Conservation (phyloP, 2,329 filamentous ascomycete species). For the Chaetoscypha palmicola region DNA sequence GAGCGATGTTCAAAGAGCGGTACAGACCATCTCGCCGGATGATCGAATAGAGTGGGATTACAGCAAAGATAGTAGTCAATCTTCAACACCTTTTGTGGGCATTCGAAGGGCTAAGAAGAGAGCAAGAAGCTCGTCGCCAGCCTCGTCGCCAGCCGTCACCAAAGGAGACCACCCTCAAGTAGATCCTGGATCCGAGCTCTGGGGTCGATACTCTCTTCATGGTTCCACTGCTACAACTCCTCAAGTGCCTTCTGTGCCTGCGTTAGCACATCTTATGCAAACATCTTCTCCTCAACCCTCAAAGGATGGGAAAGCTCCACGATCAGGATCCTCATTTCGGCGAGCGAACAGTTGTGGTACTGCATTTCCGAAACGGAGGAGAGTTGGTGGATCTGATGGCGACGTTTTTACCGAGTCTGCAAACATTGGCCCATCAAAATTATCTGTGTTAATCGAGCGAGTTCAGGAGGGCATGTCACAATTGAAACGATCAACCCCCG, state of each 20-base stretch:
- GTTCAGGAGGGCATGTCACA: constrained; percentile 46
- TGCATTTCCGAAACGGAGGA: constrained; percentile 66
- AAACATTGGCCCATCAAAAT: constrained; percentile 47
- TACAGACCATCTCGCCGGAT: constrained; percentile 49
- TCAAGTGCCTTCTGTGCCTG: constrained; percentile 38
- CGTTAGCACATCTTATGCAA: constrained; percentile 58
- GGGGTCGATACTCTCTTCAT: constrained; percentile 64
- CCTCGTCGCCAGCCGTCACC: constrained; percentile 50
- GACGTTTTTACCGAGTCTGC: constrained; percentile 31
- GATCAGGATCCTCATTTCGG: constrained; percentile 45
- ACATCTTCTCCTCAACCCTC: constrained; percentile 62
- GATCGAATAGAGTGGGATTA: constrained; percentile 56
- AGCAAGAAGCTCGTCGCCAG: constrained; percentile 67
- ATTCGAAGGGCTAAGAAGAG: constrained; percentile 49
- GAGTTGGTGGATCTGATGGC: constrained; percentile 35
- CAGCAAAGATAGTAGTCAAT: constrained; percentile 37
- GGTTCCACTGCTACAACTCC: constrained; percentile 27
- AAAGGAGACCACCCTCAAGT: constrained; percentile 45
- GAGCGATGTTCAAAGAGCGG: constrained; percentile 34
- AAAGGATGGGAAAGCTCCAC: constrained; percentile 36
- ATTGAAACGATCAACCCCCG: constrained; percentile 23
- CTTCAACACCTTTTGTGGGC: constrained; percentile 42
- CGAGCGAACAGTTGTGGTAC: constrained; percentile 62
- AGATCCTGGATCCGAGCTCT: constrained; percentile 68
- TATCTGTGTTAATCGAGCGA: constrained; percentile 57